Evolutionary conservation across 1,284 basidiomycete genomes (phyloP).

Genomic region (Cutaneotrichosporon dermatis): DNA sequence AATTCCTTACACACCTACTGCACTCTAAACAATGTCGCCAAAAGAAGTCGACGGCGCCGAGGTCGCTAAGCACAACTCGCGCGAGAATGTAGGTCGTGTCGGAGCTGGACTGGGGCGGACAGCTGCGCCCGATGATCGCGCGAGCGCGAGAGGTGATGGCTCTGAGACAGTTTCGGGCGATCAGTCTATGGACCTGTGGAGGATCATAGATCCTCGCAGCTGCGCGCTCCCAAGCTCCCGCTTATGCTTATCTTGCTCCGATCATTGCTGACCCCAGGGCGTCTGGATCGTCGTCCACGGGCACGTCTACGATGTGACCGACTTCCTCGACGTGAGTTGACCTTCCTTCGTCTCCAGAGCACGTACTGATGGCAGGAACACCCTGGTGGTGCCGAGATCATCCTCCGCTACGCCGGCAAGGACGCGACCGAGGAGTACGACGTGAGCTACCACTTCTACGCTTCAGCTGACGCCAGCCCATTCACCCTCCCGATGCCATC

Average conservation of each 20-base stretch:
- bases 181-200: no score
- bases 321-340: conserved; percentile 60
- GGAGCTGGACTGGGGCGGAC: no score
- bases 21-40: neutral
- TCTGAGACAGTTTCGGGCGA: no score
- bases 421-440: conserved; percentile 78
- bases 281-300: conserved; percentile 89
- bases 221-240: no score
- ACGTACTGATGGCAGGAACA: conserved; percentile 53
- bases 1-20: neutral
- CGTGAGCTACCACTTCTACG: neutral
- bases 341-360: neutral
- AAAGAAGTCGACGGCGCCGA: conserved; percentile 39
- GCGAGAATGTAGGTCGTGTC: conserved; percentile 39
- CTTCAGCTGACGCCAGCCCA: conserved; percentile 49
- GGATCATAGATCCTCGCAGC: no score
- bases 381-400: conserved; percentile 62
- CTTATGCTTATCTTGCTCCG: no score
- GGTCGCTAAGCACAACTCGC: conserved; percentile 45
- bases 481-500: conserved; percentile 83
- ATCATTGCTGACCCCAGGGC: conserved; percentile 50
- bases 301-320: conserved; percentile 70
- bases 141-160: no score
- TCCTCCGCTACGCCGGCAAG: conserved; percentile 67
- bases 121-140: no score